Evolutionary conservation across 208 protist genomes (phyloP).

Genomic region (Leishmania amazonensis): DNA sequence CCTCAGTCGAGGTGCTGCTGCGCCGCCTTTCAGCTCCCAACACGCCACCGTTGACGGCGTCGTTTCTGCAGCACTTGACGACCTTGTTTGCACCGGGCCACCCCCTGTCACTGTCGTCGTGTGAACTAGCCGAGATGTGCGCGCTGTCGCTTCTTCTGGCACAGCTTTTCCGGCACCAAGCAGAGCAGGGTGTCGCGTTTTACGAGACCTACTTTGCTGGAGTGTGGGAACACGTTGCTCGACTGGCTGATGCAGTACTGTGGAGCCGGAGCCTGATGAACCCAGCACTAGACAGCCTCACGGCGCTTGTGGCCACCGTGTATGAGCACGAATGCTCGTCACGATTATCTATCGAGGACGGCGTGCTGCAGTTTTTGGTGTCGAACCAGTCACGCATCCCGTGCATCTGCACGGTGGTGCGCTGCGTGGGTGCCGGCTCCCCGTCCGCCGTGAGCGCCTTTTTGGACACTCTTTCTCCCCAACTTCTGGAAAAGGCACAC

Average conservation of each 20-base stretch:
- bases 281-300: slow-evolving; percentile 20
- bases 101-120: slow-evolving; percentile 27
- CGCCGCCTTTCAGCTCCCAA: slow-evolving; percentile 10
- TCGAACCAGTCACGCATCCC: slow-evolving; percentile 23
- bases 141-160: slow-evolving; percentile 14
- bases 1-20: slow-evolving; percentile 24
- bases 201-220: slow-evolving; percentile 11
- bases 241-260: slow-evolving; percentile 19
- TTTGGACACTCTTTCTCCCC: slow-evolving; percentile 9
- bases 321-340: slow-evolving; percentile 20
- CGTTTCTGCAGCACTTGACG: slow-evolving; percentile 13
- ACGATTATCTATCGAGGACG: slow-evolving; percentile 23
- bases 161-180: slow-evolving; percentile 10
- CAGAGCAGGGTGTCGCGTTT: background rate
- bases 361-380: slow-evolving; percentile 15
- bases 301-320: slow-evolving; percentile 14
- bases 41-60: background rate
- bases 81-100: slow-evolving; percentile 21
- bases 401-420: slow-evolving; percentile 23
- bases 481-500: slow-evolving; percentile 5
- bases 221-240: slow-evolving; percentile 27
- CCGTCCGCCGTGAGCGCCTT: slow-evolving; percentile 16
- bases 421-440: slow-evolving; percentile 16
- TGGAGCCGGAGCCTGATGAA: slow-evolving; percentile 29
- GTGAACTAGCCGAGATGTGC: slow-evolving; percentile 27